Percentiles rank a stretch among this genome's conserved stretches.
Conservation (phyloP, 2,329 filamentous ascomycete genomes). For the Plenodomus biglobosus region DNA sequence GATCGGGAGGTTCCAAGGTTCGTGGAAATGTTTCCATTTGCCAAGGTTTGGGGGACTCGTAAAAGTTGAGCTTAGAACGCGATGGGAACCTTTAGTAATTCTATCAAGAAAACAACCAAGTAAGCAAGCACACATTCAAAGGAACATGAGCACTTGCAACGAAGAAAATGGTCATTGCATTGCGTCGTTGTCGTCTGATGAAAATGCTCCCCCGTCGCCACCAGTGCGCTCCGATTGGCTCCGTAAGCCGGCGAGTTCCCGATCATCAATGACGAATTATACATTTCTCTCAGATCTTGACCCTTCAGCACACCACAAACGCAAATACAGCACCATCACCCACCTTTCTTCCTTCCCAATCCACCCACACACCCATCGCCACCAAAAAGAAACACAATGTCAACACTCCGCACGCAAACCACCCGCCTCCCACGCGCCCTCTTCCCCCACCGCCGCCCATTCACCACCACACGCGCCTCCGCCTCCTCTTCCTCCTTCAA, state of each 20-base stretch:
- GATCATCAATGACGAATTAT: slow-evolving; percentile 6
- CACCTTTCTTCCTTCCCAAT: too few species aligned
- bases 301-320: slow-evolving; percentile 1
- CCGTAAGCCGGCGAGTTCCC: slow-evolving; percentile 14
- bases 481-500: slow-evolving; percentile 26
- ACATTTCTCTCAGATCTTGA: not conserved
- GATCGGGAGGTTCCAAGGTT: too few species aligned
- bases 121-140: too few species aligned
- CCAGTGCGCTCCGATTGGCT: slow-evolving; percentile 24
- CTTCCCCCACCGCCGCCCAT: slow-evolving; percentile 23
- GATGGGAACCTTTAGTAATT: too few species aligned
- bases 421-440: slow-evolving; percentile 30
- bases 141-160: too few species aligned
- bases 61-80: too few species aligned
- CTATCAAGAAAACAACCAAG: too few species aligned
- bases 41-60: too few species aligned
- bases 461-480: slow-evolving; percentile 15
- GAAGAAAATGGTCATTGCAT: too few species aligned
- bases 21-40: too few species aligned
- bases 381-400: not conserved
- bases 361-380: not conserved
- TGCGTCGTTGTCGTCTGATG: too few species aligned
- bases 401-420: slow-evolving; percentile 21
- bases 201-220: too few species aligned
- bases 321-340: not conserved